Conservation (phyloP, 257 asterid genomes). For the Capsicum pubescens region DNA sequence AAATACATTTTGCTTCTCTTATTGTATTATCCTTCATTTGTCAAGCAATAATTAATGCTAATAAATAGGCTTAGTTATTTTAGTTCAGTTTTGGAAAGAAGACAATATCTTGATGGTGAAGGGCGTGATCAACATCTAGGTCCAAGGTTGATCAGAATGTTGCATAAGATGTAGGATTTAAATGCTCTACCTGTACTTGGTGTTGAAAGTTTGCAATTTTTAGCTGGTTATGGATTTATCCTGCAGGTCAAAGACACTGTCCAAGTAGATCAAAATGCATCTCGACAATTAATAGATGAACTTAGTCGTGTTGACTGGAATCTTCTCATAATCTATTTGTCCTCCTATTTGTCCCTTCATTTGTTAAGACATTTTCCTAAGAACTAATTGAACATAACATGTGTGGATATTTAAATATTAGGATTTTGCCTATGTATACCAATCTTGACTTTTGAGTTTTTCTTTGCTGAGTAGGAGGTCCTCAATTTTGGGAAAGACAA, state of each 20-base stretch:
- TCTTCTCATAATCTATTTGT: no score
- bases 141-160: neutral
- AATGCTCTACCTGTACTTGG: neutral
- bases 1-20: neutral
- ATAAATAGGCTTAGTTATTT: neutral
- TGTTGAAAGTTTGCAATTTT: neutral
- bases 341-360: no score
- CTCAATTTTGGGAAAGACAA: neutral
- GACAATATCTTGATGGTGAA: neutral
- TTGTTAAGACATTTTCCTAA: neutral
- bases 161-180: neutral
- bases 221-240: constrained; percentile 9
- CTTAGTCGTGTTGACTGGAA: no score
- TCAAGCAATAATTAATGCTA: neutral
- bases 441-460: constrained; percentile 11
- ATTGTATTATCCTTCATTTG: neutral
- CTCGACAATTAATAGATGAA: no score
- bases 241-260: no score
- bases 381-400: neutral
- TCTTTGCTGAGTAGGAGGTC: neutral
- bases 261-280: no score
- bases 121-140: neutral
- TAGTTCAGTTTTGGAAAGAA: neutral
- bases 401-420: neutral
- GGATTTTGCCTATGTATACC: neutral